Evolutionary conservation across 306 rosid genomes (phyloP), one percentile per base, ranked within the genome.

Genomic region (Pyrus bretschneideri): DNA sequence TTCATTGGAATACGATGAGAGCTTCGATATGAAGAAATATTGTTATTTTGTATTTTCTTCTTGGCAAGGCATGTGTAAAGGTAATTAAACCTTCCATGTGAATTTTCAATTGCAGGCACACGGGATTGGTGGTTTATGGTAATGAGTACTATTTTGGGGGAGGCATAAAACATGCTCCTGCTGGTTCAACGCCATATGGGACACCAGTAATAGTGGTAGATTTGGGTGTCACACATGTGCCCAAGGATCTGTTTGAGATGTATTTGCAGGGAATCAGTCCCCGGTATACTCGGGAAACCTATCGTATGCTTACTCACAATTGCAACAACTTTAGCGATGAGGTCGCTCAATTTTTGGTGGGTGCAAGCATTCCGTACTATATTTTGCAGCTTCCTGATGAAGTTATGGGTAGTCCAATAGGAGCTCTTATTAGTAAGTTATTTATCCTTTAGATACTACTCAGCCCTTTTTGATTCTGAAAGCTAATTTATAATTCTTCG

Each of bases 271-370:
- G 92, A 68, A 95, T 92, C 67, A 84, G 85, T 73, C 89, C 93
- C 1, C 88, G 97, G 11, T 95, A 92, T 85, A 85, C 85, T 1
- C 88, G 90, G 0, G 98, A 92, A 81, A 83, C 96, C 8, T 95
- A 95, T 72, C 92, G 86, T 82, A 61, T 95, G 67, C 97, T 95
- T 23, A 70, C 83, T 13, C 97, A 95, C 83, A 95, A 95, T 75
- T 95, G 99, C 90, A 95, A 95, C 84, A 92, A 95, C 84, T 95
- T 95, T 75, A 88, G 89, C 84, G 86, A 95, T 42, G 99, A 95
- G 82, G 87, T 95, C 78, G 87, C 97, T 65, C 99, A 95, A 42
- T 95, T 95, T 81, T 86, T 95, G 83, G 96, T 95, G 15, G 96
- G 99, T 67, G 74, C 84, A 33, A 73, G 84, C 74, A 91, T 95